Evolutionary conservation across 192 early-diverging fungal species (phyloP).

Genomic region (Nowakowskiella sp.): DNA sequence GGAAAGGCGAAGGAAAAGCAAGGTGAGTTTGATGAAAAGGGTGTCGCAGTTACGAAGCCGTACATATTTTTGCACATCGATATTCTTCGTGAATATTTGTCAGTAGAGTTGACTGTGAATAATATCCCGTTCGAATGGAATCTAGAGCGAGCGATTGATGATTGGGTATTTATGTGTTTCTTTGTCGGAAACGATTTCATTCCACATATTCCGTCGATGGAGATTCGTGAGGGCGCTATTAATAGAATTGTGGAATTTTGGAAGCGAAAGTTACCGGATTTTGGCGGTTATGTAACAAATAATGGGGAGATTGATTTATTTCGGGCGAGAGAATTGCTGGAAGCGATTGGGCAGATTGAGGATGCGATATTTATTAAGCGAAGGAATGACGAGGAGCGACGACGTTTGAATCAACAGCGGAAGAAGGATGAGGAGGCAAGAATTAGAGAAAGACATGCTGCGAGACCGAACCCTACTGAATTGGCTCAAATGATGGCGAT

Average conservation of each 20-base stretch:
- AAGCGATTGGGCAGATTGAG: slow-evolving; percentile 44
- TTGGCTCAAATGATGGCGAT: neutral
- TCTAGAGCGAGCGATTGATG: slow-evolving; percentile 91
- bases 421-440: too few species aligned
- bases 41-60: slow-evolving; percentile 29
- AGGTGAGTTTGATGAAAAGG: slow-evolving; percentile 39
- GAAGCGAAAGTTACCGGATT: slow-evolving; percentile 36
- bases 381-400: slow-evolving; percentile 34
- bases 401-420: too few species aligned
- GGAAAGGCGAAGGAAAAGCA: slow-evolving; percentile 46
- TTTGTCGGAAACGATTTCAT: slow-evolving; percentile 98
- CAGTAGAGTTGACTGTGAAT: slow-evolving; percentile 69
- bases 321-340: slow-evolving; percentile 35
- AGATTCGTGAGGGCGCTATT: slow-evolving; percentile 87
- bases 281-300: slow-evolving; percentile 84
- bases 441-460: slow-evolving; percentile 12
- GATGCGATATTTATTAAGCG: slow-evolving; percentile 41
- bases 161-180: slow-evolving; percentile 87
- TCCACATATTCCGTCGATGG: slow-evolving; percentile 86
- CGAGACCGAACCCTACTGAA: neutral
- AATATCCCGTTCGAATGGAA: slow-evolving; percentile 53
- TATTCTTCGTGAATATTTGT: slow-evolving; percentile 85
- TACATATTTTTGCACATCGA: slow-evolving; percentile 70
- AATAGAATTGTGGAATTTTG: slow-evolving; percentile 52
- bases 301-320: slow-evolving; percentile 57